phyloP scores from a whole-genome alignment of 2,329 filamentous ascomycete species.

The Hypoxylon sp. region DNA sequence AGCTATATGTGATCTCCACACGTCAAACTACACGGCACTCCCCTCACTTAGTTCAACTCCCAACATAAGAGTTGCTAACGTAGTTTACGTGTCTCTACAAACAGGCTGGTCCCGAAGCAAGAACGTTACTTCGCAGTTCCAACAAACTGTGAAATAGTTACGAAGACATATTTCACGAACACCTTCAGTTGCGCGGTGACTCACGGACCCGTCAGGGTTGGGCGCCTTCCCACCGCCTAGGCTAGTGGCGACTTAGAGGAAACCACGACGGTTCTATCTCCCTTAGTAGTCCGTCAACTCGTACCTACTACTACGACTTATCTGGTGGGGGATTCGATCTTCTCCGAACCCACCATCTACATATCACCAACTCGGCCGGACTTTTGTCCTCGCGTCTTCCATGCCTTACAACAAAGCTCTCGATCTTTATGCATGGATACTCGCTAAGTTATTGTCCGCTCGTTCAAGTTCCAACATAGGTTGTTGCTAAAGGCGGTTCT shows the following conservation, averaged over 20 bases:
- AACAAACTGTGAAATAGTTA: background rate
- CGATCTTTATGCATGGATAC: conserved; percentile 54
- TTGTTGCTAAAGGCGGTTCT: conserved; percentile 52
- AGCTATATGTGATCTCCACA: conserved; percentile 3
- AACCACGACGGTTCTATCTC: conserved; percentile 9
- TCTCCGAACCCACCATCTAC: conserved; percentile 16
- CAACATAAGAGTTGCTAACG: conserved; percentile 1
- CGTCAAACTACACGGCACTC: background rate
- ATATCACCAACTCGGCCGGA: conserved; percentile 7
- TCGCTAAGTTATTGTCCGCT: conserved; percentile 44
- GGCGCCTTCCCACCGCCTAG: background rate
- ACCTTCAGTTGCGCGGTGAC: background rate
- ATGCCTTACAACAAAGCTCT: conserved; percentile 48
- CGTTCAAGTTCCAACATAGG: conserved; percentile 49
- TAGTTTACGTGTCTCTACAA: background rate
- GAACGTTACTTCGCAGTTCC: background rate
- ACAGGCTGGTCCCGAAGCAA: background rate
- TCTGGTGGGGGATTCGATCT: conserved; percentile 8
- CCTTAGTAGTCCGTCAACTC: background rate
- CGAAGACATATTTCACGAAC: background rate
- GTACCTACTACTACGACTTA: conserved; percentile 14
- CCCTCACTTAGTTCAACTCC: background rate
- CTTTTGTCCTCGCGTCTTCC: conserved; percentile 36
- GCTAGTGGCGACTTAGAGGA: conserved; percentile 4
- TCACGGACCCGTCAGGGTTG: background rate